Evolutionary conservation across 2,329 filamentous ascomycete species (phyloP).

Genomic region (Rugonectria rugulosa): DNA sequence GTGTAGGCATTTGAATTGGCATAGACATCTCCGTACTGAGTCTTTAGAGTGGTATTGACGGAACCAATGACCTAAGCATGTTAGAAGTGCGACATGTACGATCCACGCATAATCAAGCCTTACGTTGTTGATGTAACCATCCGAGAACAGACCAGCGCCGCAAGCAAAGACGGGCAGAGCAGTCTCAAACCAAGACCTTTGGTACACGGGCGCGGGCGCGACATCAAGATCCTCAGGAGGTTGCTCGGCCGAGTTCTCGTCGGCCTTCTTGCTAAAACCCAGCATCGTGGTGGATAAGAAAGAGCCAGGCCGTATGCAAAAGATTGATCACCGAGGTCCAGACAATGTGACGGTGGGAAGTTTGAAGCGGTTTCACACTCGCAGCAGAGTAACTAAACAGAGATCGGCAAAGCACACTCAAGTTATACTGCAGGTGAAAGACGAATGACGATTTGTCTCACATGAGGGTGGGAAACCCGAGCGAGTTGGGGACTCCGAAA

Average conservation of each 20-base stretch:
- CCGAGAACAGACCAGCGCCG: constrained; percentile 88
- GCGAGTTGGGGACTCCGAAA: constrained; percentile 9
- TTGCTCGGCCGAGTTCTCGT: constrained; percentile 20
- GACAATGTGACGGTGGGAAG: not conserved
- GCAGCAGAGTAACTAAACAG: not conserved
- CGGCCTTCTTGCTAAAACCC: constrained; percentile 27
- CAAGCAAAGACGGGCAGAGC: constrained; percentile 80
- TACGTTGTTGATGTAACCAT: constrained; percentile 91
- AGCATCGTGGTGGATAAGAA: constrained; percentile 21
- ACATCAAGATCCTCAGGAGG: constrained; percentile 14
- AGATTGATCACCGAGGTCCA: not conserved
- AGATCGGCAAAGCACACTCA: constrained; percentile 14
- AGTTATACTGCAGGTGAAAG: constrained; percentile 14
- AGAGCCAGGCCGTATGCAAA: not conserved
- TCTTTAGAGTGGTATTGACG: constrained; percentile 77
- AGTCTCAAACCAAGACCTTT: constrained; percentile 30
- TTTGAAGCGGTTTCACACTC: not conserved
- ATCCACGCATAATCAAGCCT: constrained; percentile 6
- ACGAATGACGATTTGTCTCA: not conserved
- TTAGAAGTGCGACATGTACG: not conserved
- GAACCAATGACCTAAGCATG: constrained; percentile 77
- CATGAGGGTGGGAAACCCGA: constrained; percentile 7
- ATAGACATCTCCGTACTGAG: constrained; percentile 76
- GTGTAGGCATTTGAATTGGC: constrained; percentile 71
- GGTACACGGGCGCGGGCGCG: constrained; percentile 4